These are phyloP conservation scores for Paratinospora sagittata DNA, from an alignment of 164 flowering plant genomes.

Conservation along the genomic window DNA sequence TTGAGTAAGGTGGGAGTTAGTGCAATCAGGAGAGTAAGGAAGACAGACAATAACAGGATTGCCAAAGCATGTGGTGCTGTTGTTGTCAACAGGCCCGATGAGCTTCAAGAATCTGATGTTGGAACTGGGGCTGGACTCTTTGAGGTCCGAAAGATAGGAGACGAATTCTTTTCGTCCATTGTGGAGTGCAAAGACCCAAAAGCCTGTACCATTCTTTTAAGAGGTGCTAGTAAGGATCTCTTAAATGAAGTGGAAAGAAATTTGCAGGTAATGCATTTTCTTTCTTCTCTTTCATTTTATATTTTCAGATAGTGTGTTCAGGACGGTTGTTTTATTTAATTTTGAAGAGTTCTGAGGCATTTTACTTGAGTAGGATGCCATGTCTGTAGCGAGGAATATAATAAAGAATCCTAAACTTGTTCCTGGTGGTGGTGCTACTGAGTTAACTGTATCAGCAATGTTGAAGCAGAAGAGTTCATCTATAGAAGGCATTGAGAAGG, in stretches of 20 bases:
- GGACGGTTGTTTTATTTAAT: background rate
- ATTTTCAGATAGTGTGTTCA: background rate
- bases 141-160: conserved; percentile 95
- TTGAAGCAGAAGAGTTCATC: no score
- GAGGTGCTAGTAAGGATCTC: conserved; percentile 97
- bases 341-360: background rate
- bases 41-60: conserved; percentile 88
- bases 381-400: conserved; percentile 92
- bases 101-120: conserved; percentile 91
- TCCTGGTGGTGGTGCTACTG: conserved; percentile 97
- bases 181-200: conserved; percentile 94
- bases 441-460: no score
- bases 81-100: conserved; percentile 89
- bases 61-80: conserved; percentile 98
- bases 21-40: no score
- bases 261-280: conserved; percentile 59
- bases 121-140: conserved; percentile 91
- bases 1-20: no score
- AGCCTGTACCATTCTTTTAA: conserved; percentile 86
- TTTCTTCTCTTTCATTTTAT: background rate
- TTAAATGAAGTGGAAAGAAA: conserved; percentile 98
- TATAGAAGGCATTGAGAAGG: no score
- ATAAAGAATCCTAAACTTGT: conserved; percentile 90
- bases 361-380: conserved; percentile 66
- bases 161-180: conserved; percentile 82